These are phyloP conservation scores for Cyberlindnera americana DNA, from an alignment of 805 yeast genomes.

Conservation along the genomic window DNA sequence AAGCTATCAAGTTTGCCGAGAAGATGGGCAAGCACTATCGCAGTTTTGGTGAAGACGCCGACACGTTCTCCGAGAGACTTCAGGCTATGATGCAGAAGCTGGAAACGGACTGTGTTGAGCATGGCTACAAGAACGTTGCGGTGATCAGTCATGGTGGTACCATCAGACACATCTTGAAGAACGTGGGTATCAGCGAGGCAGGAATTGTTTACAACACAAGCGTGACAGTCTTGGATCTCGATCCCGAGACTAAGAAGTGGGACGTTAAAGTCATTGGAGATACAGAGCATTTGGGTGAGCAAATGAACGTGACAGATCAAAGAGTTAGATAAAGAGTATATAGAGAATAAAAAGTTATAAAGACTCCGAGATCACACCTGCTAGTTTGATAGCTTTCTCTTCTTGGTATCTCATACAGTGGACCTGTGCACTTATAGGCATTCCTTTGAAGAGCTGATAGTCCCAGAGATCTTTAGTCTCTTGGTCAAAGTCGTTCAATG, in stretches of 20 bases:
- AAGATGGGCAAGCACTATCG: constrained; percentile 52
- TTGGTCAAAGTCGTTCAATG: constrained; percentile 31
- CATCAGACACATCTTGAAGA: constrained; percentile 54
- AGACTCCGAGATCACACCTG: constrained; percentile 17
- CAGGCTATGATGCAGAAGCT: constrained; percentile 41
- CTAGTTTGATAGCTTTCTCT: constrained; percentile 34
- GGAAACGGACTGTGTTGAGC: constrained; percentile 31
- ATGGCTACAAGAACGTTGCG: constrained; percentile 43
- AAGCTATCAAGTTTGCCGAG: constrained; percentile 51
- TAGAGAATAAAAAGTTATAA: constrained; percentile 2
- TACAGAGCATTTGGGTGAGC: constrained; percentile 61
- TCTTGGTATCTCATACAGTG: constrained; percentile 55
- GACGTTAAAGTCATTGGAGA: constrained; percentile 56
- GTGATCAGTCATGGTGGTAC: constrained; percentile 82
- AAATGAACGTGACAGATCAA: constrained; percentile 49
- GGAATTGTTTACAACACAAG: constrained; percentile 73
- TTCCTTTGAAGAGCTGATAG: constrained; percentile 44
- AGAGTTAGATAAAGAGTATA: constrained; percentile 23
- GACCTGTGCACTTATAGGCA: constrained; percentile 55
- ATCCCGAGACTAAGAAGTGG: constrained; percentile 38
- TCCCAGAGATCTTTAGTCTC: constrained; percentile 38
- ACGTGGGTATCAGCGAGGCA: constrained; percentile 35
- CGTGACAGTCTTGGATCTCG: constrained; percentile 60
- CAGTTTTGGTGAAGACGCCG: constrained; percentile 60
- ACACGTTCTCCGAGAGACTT: constrained; percentile 47